These are phyloP conservation scores for Phytophthora ohioensis DNA, from an alignment of 352 stramenopile genomes.

Conservation along the genomic window DNA sequence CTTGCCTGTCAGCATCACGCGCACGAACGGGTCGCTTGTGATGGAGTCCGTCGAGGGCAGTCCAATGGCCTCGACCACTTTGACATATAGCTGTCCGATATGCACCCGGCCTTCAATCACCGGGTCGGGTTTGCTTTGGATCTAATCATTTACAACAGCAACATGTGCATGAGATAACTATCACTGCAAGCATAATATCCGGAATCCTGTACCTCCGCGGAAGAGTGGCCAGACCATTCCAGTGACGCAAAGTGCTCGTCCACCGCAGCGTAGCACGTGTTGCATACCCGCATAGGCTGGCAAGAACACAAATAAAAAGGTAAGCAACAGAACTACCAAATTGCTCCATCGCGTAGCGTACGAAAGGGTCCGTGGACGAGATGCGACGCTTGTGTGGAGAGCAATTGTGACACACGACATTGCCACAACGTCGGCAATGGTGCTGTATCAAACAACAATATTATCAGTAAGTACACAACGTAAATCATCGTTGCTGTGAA, in stretches of 20 bases:
- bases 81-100: conserved; percentile 89
- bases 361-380: conserved; percentile 81
- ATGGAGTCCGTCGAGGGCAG: conserved; percentile 89
- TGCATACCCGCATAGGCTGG: conserved; percentile 89
- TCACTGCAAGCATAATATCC: not conserved
- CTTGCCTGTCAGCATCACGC: conserved; percentile 85
- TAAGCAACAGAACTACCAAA: conserved; percentile 1
- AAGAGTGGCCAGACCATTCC: conserved; percentile 84
- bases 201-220: conserved; percentile 54
- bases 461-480: not conserved
- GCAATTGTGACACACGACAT: conserved; percentile 88
- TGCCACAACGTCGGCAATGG: conserved; percentile 85
- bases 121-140: conserved; percentile 74
- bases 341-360: conserved; percentile 40
- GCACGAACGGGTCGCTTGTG: conserved; percentile 88
- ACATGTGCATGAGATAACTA: not conserved
- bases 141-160: conserved; percentile 36
- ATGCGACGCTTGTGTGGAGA: conserved; percentile 88
- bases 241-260: conserved; percentile 87
- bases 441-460: conserved; percentile 51
- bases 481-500: not conserved
- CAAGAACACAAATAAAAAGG: conserved; percentile 19
- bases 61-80: conserved; percentile 87
- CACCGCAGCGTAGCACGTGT: conserved; percentile 84
- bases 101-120: conserved; percentile 86